Base-by-base conservation (phyloP, 192 early-diverging fungal genomes). In the Coemansia sp. region DNA sequence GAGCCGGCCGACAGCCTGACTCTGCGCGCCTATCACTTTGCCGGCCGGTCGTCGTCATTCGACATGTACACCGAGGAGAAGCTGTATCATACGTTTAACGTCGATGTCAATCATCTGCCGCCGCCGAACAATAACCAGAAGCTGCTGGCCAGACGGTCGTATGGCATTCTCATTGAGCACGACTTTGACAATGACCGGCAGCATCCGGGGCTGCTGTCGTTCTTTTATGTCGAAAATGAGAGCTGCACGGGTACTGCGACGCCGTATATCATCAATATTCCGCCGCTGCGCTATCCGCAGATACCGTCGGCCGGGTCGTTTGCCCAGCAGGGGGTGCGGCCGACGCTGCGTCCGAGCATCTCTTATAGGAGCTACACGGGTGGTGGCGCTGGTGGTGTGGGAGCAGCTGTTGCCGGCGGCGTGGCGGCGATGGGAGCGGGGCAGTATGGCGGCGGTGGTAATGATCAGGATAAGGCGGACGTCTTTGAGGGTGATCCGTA, bases 11-110 rank as follows among this genome's bases (percentile, higher is more conserved):
- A 91, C 32, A 69, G 88, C 45, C 65, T 77, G 39, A 81, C 86
- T 1, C 75, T 91, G 39, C 61, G 69, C 9, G 78, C 78, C 8
- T 81, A 75, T 46, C 87, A 91, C 62, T 79, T 81, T 51, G 82
- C 82, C 4, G 80, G 88, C 16, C 66, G 74, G 55, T 74, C 69
- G 0, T 70, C 84, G 72, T 72, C 78, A 4, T 81, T 89, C 47
- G 85, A 87, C 62, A 79, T 71, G 34, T 71, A 74, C 58, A 89
- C 89, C 0, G 83, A 83, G 51, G 91, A 93, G 60, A 76, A 86
- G 55, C 87, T 93, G 84, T 82, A 86, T 56, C 78, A 86, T 24
- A 78, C 86, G 27, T 93, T 93, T 55, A 80, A 78, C 14, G 36
- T 75, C 51, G 88, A 89, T 57, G 87, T 89, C 53, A 74, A 81